These are phyloP conservation scores for Cymodocea nodosa DNA, from an alignment of 116 monocot species.

Conservation along the genomic window DNA sequence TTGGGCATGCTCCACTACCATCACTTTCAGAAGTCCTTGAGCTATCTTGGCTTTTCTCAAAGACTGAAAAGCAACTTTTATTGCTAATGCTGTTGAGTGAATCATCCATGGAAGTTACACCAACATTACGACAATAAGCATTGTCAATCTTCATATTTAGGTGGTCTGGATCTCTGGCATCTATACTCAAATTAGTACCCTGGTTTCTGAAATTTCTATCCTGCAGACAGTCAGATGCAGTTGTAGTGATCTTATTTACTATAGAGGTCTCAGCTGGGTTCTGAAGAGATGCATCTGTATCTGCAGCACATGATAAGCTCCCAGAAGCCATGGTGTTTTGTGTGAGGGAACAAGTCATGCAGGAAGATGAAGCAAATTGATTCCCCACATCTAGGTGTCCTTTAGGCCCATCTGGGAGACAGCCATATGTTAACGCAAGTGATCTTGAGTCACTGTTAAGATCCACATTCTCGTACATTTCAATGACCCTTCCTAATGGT, in stretches of 20 bases:
- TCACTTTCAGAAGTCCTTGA: constrained; percentile 2
- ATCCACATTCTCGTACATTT: background rate
- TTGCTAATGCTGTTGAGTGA: constrained; percentile 7
- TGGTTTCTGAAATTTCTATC: constrained; percentile 4
- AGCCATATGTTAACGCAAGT: constrained; percentile 20
- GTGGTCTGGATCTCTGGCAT: constrained; percentile 1
- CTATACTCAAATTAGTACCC: background rate
- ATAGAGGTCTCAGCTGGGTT: constrained; percentile 5
- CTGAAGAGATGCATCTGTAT: constrained; percentile 11
- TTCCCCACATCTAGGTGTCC: constrained; percentile 16
- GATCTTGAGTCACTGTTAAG: constrained; percentile 23
- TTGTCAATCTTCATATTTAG: constrained; percentile 8
- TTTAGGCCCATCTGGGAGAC: constrained; percentile 17
- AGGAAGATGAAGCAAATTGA: constrained; percentile 27
- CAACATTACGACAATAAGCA: constrained; percentile 7
- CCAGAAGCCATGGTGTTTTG: constrained; percentile 6
- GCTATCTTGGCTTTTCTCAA: constrained; percentile 4
- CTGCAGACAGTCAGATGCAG: constrained; percentile 9
- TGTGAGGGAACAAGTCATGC: constrained; percentile 18
- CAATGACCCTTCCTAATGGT: constrained; percentile 10
- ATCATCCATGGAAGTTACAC: constrained; percentile 5
- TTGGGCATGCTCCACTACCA: constrained; percentile 2
- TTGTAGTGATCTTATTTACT: constrained; percentile 4
- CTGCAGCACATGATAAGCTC: constrained; percentile 10
- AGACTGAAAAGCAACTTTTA: constrained; percentile 5